These are phyloP conservation scores for Brassica juncea DNA, from an alignment of 345 rosid genomes.

Conservation along the genomic window DNA sequence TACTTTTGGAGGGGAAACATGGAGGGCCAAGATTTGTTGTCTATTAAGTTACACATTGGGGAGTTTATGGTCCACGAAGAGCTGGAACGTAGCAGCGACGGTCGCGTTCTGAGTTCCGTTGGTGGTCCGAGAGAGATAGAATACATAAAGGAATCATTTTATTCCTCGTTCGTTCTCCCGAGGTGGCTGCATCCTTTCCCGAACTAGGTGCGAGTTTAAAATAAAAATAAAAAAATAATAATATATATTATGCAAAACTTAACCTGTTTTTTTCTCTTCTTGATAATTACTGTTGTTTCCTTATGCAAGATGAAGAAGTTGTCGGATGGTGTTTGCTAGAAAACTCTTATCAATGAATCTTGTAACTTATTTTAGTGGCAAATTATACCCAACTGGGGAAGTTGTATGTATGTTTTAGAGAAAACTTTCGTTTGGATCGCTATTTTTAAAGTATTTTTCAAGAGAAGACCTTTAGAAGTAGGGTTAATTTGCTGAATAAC, in stretches of 20 bases:
- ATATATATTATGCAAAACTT: not conserved
- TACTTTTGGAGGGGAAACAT: not conserved
- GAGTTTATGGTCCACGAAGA: not conserved
- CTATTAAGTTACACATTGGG: not conserved
- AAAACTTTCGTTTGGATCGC: not conserved
- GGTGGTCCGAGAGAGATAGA: not conserved
- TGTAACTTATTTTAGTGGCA: not conserved
- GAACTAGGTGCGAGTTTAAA: not conserved
- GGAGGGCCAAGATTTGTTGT: not conserved
- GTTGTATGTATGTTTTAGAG: not conserved
- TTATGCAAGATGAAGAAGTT: not conserved
- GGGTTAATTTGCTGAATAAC: too few species aligned
- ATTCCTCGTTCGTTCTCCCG: not conserved
- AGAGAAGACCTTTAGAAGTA: not conserved
- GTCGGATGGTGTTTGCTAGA: not conserved
- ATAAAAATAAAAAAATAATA: not conserved
- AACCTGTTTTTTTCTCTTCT: not conserved
- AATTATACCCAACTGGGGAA: not conserved
- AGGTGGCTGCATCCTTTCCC: not conserved
- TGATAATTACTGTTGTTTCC: not conserved
- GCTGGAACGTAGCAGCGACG: not conserved
- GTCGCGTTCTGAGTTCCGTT: not conserved
- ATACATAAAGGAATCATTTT: not conserved
- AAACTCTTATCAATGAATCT: not conserved
- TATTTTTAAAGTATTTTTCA: not conserved